A percentile compares a stretch with the other conserved stretches of the same genome.
These are phyloP conservation scores for Wallacemonas sp. DNA, from an alignment of 208 protist species.

Conservation along the genomic window DNA sequence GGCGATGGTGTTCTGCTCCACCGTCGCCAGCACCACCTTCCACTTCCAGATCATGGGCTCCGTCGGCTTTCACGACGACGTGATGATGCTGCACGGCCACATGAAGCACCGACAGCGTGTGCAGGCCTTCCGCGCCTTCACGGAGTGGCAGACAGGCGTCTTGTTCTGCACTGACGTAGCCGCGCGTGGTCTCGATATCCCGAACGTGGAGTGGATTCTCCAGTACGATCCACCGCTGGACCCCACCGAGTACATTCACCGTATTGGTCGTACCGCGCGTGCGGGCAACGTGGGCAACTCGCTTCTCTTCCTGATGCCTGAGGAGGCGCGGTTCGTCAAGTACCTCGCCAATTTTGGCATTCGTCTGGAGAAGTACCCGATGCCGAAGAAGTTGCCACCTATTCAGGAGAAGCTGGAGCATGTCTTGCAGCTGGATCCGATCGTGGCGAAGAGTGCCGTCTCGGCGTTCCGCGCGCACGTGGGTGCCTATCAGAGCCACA, in stretches of 20 bases:
- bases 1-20: slow-evolving; percentile 98
- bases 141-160: slow-evolving; percentile 81
- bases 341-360: slow-evolving; percentile 89
- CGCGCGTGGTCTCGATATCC: slow-evolving; percentile 96
- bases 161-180: slow-evolving; percentile 96
- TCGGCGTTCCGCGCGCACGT: slow-evolving; percentile 92
- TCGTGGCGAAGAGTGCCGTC: slow-evolving; percentile 91
- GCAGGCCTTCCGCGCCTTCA: slow-evolving; percentile 90
- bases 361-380: slow-evolving; percentile 70
- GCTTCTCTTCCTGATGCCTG: slow-evolving; percentile 92
- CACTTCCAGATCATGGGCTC: slow-evolving; percentile 99
- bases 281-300: slow-evolving; percentile 91
- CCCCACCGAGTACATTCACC: slow-evolving; percentile 96
- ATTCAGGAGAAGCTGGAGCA: slow-evolving; percentile 90
- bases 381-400: slow-evolving; percentile 64
- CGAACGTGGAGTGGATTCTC: slow-evolving; percentile 96
- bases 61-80: slow-evolving; percentile 96
- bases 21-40: slow-evolving; percentile 97
- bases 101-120: slow-evolving; percentile 95
- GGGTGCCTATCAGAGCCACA: slow-evolving; percentile 93
- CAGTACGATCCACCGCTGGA: slow-evolving; percentile 98
- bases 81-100: slow-evolving; percentile 96
- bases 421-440: slow-evolving; percentile 82
- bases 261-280: slow-evolving; percentile 96
- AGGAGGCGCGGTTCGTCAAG: slow-evolving; percentile 88